Base-by-base conservation (phyloP, 495 filamentous ascomycete genomes). In the Hyaloscypha finlandica region DNA sequence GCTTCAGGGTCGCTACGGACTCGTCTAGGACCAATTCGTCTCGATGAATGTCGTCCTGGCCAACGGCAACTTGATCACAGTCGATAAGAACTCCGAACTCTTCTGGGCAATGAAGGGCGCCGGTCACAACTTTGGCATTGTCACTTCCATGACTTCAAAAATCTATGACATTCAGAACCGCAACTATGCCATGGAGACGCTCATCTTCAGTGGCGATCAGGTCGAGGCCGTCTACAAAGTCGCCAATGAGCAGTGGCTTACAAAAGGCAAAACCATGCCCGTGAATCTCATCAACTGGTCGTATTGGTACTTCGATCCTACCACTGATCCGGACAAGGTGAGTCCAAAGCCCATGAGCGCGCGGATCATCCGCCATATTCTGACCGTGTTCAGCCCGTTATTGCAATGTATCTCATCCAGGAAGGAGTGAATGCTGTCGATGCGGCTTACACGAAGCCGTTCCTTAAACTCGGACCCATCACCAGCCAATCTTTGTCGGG, bases 121-220 rank as follows among this genome's bases (percentile, higher is more conserved):
- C 37, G 86, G 86, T 6, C 83, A 86, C 71, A 88, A 89, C 73
- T 89, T 88, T 63, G 87, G 86, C 58, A 84, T 89, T 71, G 81
- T 89, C 30, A 82, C 78, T 14, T 81, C 78, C 9, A 71, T 82
- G 35, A 81, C 77, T 29, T 68, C 69, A 51, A 82, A 82, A 72
- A 76, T 85, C 56, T 84, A 82, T 71, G 79, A 83, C 37, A 52
- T 70, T 48, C 48, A 76, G 61, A 33, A 79, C 53, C 59, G 42
- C 2, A 70, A 80, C 59, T 84, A 79, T 77, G 74, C 80, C 14
- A 80, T 80, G 37, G 77, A 77, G 58, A 81, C 77, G 0, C 67
- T 83, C 64, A 78, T 76, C 29, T 87, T 82, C 75, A 76, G 68
- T 20, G 77, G 77, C 32, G 80, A 82, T 48, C 77, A 86, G 69